Conservation (phyloP, 768 basidiomycete genomes). For the Melanogaster broomeanus region DNA sequence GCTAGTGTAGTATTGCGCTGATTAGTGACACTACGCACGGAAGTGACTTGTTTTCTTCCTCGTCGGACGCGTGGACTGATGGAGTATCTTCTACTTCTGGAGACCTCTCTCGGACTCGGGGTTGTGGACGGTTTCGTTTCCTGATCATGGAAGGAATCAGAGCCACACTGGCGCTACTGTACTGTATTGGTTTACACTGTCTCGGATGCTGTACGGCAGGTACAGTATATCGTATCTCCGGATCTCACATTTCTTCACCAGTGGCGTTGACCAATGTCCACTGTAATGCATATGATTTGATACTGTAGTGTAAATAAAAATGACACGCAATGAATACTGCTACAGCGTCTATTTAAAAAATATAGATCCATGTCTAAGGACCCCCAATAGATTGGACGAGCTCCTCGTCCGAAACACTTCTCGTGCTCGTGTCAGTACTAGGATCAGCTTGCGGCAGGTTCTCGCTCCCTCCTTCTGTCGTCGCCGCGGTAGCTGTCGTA, state of each 20-base stretch:
- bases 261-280: no score
- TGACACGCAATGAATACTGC: not conserved
- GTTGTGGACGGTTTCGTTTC: conserved; percentile 70
- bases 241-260: no score
- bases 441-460: not conserved
- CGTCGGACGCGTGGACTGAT: conserved; percentile 28
- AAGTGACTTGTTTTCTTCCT: conserved; percentile 41
- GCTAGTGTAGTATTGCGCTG: not conserved
- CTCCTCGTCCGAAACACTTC: conserved; percentile 16
- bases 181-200: no score
- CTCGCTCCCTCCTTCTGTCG: conserved; percentile 10
- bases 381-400: conserved; percentile 13
- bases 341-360: conserved; percentile 8
- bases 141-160: conserved; percentile 57
- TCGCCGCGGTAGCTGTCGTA: conserved; percentile 3
- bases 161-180: not conserved
- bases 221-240: no score
- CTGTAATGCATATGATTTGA: conserved; percentile 8
- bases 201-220: no score
- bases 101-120: conserved; percentile 54
- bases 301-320: not conserved
- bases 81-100: conserved; percentile 25
- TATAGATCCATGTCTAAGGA: conserved; percentile 10
- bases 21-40: conserved; percentile 44
- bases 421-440: not conserved